Evolutionary conservation across 2,329 filamentous ascomycete species (phyloP).

Genomic region (Nemania sp.): DNA sequence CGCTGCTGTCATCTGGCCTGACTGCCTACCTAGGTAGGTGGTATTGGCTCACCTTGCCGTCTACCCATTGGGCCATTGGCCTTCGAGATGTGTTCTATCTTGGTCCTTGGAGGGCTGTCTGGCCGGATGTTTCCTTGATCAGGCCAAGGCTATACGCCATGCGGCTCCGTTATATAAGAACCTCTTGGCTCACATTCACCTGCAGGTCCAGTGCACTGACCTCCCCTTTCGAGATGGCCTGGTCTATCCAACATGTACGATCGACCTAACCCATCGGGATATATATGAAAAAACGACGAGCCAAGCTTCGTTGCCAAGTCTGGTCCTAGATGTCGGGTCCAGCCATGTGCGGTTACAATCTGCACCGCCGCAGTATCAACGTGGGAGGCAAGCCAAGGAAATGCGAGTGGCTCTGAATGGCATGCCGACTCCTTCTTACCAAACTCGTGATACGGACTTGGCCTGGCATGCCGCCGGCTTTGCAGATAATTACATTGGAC

Average conservation of each 20-base stretch:
- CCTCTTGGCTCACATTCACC: constrained; percentile 34
- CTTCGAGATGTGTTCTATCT: not conserved
- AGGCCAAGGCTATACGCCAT: constrained; percentile 30
- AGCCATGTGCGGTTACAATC: constrained; percentile 10
- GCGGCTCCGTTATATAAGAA: constrained; percentile 23
- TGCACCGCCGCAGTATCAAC: constrained; percentile 9
- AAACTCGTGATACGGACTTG: not conserved
- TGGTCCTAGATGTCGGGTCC: constrained; percentile 32
- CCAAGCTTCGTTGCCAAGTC: constrained; percentile 36
- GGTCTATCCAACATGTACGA: constrained; percentile 5
- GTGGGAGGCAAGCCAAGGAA: not conserved
- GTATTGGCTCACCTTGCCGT: constrained; percentile 7
- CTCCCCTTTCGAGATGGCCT: constrained; percentile 19
- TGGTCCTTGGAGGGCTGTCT: constrained; percentile 29
- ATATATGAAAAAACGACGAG: constrained; percentile 28
- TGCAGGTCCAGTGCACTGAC: constrained; percentile 21
- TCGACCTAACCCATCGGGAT: constrained; percentile 2
- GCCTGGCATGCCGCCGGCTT: constrained; percentile 3
- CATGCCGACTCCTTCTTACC: constrained; percentile 5
- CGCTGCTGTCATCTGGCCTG: constrained; percentile 9
- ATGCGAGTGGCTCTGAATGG: not conserved
- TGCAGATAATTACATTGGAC: no score
- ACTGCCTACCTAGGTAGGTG: constrained; percentile 20
- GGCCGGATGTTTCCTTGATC: constrained; percentile 21
- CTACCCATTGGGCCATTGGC: not conserved